Evolutionary conservation across 441 rosid species (phyloP).

Genomic region (Croton laevigatus): DNA sequence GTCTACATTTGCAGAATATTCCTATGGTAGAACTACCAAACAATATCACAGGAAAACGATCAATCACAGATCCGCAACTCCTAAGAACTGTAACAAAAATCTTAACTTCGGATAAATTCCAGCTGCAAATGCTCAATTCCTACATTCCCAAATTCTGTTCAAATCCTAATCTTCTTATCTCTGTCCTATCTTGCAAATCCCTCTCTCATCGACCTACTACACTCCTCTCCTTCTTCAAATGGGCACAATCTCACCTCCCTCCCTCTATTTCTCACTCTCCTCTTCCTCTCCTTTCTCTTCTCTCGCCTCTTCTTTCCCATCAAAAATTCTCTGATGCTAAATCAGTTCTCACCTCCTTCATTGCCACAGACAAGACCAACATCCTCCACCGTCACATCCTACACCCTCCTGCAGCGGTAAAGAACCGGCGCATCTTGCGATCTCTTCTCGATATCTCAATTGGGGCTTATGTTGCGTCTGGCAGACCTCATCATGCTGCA

Average conservation of each 20-base stretch:
- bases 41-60: not conserved
- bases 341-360: conserved; percentile 61
- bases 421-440: conserved; percentile 30
- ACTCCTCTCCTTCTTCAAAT: conserved; percentile 55
- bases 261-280: conserved; percentile 34
- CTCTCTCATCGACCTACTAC: conserved; percentile 41
- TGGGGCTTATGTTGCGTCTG: conserved; percentile 55
- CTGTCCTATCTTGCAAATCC: conserved; percentile 48
- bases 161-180: conserved; percentile 38
- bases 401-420: conserved; percentile 27
- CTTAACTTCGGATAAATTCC: conserved; percentile 32
- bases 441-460: conserved; percentile 59
- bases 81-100: conserved; percentile 35
- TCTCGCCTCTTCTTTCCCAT: conserved; percentile 48
- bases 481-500: conserved; percentile 65
- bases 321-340: conserved; percentile 65
- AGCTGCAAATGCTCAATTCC: conserved; percentile 39
- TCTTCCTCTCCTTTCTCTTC: conserved; percentile 56
- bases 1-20: too few species aligned
- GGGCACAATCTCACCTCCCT: conserved; percentile 45
- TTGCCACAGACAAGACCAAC: conserved; percentile 46
- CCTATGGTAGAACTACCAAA: conserved; percentile 8
- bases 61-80: conserved; percentile 27
- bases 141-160: conserved; percentile 45
- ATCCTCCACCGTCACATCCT: conserved; percentile 50